Conservation (phyloP, 768 basidiomycete species). For the Infundibulicybe gibba region DNA sequence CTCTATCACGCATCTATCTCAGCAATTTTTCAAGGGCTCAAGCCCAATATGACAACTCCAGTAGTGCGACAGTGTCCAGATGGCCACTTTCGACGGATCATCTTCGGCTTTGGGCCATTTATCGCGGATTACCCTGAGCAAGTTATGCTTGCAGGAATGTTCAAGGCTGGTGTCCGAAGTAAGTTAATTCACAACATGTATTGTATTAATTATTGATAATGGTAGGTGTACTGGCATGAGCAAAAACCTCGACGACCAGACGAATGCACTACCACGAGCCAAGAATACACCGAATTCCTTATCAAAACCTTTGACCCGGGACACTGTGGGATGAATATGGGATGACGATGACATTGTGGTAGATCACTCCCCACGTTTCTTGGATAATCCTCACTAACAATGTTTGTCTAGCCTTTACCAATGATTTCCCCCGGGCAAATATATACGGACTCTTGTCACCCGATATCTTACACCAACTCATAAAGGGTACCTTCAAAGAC, state of each 20-base stretch:
- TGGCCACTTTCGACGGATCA: constrained; percentile 15
- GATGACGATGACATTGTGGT: constrained; percentile 13
- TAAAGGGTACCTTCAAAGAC: constrained; percentile 31
- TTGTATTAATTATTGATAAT: background rate
- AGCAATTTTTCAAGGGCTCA: constrained; percentile 1
- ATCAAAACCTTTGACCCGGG: constrained; percentile 6
- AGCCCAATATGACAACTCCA: constrained; percentile 8
- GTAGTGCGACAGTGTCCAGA: constrained; percentile 15
- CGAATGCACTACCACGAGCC: background rate
- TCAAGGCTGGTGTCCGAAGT: constrained; percentile 17
- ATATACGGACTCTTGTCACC: constrained; percentile 21
- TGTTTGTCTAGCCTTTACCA: constrained; percentile 16
- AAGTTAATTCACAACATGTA: background rate
- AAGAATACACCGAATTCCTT: constrained; percentile 8
- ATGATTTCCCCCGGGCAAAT: constrained; percentile 19
- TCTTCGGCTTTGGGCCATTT: constrained; percentile 20
- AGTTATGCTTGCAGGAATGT: constrained; percentile 13
- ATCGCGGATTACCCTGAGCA: constrained; percentile 28
- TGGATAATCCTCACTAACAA: background rate
- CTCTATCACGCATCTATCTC: constrained; percentile 11
- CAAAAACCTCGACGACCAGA: background rate
- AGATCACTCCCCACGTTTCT: background rate
- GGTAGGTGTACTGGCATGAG: background rate
- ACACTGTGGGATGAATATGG: constrained; percentile 20
- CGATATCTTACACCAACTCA: constrained; percentile 27